Conservation (phyloP, 192 early-diverging fungal species). For the Podila verticillata region DNA sequence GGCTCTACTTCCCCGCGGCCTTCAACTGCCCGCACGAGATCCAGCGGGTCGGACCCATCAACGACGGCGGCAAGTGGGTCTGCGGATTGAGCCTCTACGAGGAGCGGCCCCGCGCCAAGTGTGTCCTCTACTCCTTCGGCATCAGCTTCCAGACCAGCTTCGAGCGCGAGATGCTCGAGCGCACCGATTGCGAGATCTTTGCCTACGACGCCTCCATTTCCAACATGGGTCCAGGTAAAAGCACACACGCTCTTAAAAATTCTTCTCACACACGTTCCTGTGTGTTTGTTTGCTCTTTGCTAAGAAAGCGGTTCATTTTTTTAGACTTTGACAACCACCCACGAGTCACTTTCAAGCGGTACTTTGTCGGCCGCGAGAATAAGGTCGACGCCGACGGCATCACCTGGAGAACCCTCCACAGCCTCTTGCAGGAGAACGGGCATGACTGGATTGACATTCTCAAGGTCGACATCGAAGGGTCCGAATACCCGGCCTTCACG, state of each 20-base stretch:
- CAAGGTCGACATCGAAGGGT: conserved; percentile 43
- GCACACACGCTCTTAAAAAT: no score
- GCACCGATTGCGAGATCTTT: conserved; percentile 43
- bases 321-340: conserved; percentile 3
- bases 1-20: conserved; percentile 47
- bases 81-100: conserved; percentile 36
- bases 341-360: conserved; percentile 16
- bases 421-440: conserved; percentile 37
- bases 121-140: conserved; percentile 45
- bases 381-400: conserved; percentile 4
- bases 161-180: conserved; percentile 37
- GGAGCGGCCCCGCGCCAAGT: conserved; percentile 27
- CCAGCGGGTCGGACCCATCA: conserved; percentile 40
- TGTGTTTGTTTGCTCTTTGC: background rate
- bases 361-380: conserved; percentile 29
- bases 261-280: background rate
- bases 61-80: conserved; percentile 42
- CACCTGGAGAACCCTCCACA: conserved; percentile 23
- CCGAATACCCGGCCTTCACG: conserved; percentile 23
- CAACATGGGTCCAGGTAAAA: conserved; percentile 18
- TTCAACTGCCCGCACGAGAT: conserved; percentile 38
- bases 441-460: conserved; percentile 51
- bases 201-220: conserved; percentile 39
- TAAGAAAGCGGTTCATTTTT: no score
- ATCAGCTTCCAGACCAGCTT: conserved; percentile 34